Base-by-base conservation (phyloP, 1,139 yeast genomes). In the Kodamaea derodonti region DNA sequence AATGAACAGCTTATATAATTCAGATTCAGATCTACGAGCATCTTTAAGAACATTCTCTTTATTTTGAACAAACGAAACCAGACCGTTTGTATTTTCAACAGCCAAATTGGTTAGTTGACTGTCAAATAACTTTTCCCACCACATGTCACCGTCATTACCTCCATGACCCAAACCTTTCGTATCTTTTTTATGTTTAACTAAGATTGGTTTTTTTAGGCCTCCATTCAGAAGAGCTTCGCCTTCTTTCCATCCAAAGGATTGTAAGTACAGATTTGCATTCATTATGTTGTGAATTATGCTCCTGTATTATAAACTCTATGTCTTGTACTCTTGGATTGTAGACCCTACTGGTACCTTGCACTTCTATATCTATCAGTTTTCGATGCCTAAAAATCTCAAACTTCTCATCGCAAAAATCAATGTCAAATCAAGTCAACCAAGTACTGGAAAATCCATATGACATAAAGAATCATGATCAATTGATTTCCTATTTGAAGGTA, bases 81-180 rank as follows among this genome's bases (percentile, higher is more conserved):
- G 57, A 7, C 46, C 47, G 4, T 38, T 40, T 15, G 56, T 39
- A 11, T 49, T 53, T 20, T 53, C 65, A 6, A 88, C 92, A 38
- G 85, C 90, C 31, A 92, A 57, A 14, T 78, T 75, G 53, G 86
- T 86, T 43, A 92, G 71, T 49, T 88, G 96, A 1, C 96, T 96
- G 58, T 92, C 97, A 61, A 92, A 92, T 31, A 90, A 67, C 46
- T 84, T 72, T 47, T 92, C 97, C 98, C 98, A 92, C 98, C 98
- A 92, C 34, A 86, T 83, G 50, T 88, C 97, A 14, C 82, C 80
- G 38, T 80, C 84, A 34, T 71, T 71, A 10, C 73, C 61, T 41
- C 75, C 82, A 50, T 82, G 82, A 0, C 95, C 95, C 29, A 92
- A 68, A 3, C 98, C 98, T 52, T 87, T 87, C 39, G 80, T 82